These are phyloP conservation scores for Ceratobasidium theobromae DNA, from an alignment of 1,284 basidiomycete species.

Conservation along the genomic window DNA sequence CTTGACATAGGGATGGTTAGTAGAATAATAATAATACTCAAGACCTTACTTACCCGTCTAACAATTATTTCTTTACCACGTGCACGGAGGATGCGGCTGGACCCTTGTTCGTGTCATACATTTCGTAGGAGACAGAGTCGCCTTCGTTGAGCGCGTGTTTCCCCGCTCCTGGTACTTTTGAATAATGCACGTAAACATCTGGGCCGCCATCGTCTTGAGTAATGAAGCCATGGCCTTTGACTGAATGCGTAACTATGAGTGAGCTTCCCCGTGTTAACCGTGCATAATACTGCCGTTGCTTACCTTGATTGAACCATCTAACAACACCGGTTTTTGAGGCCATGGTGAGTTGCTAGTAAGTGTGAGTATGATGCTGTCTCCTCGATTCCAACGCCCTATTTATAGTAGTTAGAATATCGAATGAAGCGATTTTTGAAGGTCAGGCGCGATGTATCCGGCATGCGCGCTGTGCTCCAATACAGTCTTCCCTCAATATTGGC, in stretches of 20 bases:
- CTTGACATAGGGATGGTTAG: no score
- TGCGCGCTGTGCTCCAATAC: no score
- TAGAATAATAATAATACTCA: no score
- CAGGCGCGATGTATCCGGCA: no score
- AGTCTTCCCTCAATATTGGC: no score
- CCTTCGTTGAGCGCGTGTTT: conserved; percentile 6
- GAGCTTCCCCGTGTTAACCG: background rate
- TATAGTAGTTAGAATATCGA: no score
- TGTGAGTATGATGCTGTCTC: no score
- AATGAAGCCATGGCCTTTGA: conserved; percentile 29
- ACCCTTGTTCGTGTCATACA: background rate
- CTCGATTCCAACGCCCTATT: no score
- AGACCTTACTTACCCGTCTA: no score
- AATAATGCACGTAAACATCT: conserved; percentile 25
- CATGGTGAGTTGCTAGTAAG: no score
- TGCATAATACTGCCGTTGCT: background rate
- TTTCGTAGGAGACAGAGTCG: conserved; percentile 7
- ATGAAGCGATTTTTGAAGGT: no score
- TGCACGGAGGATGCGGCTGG: conserved; percentile 12
- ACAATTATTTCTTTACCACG: background rate
- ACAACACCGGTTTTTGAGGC: conserved; percentile 1
- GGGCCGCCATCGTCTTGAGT: conserved; percentile 17
- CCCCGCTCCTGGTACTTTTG: background rate
- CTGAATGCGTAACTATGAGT: background rate
- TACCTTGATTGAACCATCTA: conserved; percentile 21